These are phyloP conservation scores for Eucalyptus camaldulensis DNA, from an alignment of 345 rosid genomes.

Conservation along the genomic window DNA sequence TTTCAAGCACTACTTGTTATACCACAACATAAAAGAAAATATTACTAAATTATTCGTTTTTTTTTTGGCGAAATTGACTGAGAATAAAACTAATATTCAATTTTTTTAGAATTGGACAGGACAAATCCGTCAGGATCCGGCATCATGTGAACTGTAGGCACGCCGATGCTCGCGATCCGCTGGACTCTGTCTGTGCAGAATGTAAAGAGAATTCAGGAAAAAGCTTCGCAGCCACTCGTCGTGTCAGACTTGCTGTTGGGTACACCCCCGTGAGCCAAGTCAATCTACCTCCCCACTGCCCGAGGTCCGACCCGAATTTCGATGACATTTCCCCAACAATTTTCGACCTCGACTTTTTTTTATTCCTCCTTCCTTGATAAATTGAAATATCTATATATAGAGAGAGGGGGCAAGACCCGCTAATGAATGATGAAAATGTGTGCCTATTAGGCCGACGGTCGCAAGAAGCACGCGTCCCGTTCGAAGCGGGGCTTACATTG, in stretches of 20 bases:
- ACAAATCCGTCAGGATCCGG: background rate
- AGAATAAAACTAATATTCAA: background rate
- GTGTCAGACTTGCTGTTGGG: background rate
- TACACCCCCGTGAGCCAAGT: background rate
- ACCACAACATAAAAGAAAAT: background rate
- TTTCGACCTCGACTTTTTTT: background rate
- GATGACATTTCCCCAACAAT: background rate
- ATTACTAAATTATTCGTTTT: background rate
- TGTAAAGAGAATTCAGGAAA: background rate
- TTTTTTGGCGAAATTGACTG: background rate
- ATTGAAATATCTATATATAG: background rate
- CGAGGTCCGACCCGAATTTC: background rate
- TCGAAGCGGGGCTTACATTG: background rate
- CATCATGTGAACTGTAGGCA: background rate
- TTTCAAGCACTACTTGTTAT: background rate
- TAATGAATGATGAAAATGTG: background rate
- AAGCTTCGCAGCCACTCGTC: background rate
- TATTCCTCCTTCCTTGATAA: background rate
- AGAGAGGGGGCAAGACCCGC: rapidly evolving
- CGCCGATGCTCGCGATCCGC: background rate
- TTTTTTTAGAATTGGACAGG: background rate
- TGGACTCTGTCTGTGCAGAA: background rate
- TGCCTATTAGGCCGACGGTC: background rate
- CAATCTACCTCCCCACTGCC: background rate
- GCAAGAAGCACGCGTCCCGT: background rate